phyloP scores from a whole-genome alignment of 2,329 filamentous ascomycete genomes.

The Penicillium psychrosexuale region DNA sequence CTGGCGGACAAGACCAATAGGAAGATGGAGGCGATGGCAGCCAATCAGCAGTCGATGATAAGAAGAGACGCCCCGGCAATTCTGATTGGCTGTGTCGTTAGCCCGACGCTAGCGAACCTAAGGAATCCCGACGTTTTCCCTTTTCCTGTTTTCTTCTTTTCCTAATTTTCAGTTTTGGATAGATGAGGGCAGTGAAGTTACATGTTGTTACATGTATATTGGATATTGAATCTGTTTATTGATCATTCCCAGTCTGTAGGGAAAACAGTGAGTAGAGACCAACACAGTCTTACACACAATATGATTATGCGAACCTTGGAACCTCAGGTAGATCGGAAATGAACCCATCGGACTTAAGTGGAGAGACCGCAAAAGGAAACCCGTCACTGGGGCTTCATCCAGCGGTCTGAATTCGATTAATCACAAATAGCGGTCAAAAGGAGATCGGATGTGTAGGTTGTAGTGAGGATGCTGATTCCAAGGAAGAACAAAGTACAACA shows the following conservation, averaged over 20 bases:
- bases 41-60: constrained; percentile 19
- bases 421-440: constrained; percentile 4
- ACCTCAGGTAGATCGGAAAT: background rate
- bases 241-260: no score
- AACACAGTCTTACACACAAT: background rate
- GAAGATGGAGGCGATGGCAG: no score
- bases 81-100: constrained; percentile 12
- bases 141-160: background rate
- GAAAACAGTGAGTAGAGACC: no score
- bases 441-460: background rate
- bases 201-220: background rate
- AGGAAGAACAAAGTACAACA: background rate
- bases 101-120: constrained; percentile 12
- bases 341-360: background rate
- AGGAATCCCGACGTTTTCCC: background rate
- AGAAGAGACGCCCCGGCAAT: constrained; percentile 17
- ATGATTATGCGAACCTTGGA: background rate
- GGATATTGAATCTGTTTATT: background rate
- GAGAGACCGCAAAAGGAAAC: background rate
- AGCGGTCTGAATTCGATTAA: background rate
- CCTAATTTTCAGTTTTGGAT: background rate
- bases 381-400: background rate
- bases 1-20: background rate
- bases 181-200: background rate
- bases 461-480: background rate